Evolutionary conservation across 192 early-diverging fungal species (phyloP), one percentile per base, ranked within the genome.

Genomic region (Backusella luteola): DNA sequence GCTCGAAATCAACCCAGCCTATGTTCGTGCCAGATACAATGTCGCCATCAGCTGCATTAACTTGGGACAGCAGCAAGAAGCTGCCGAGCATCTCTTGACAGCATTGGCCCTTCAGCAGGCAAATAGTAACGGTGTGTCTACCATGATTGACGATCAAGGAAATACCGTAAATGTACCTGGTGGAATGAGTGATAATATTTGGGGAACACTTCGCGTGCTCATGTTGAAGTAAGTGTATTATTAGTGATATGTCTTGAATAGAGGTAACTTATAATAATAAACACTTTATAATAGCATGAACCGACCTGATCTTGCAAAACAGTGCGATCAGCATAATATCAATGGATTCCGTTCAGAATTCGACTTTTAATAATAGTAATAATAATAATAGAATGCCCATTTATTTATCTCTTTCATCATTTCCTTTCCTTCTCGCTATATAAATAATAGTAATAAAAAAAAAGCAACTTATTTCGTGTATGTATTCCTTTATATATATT

Each of bases 21-120:
- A 94, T 88, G 93, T 99, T 17, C 92, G 98, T 32, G 98, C 96
- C 15, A 88, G 97, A 66, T 99, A 97, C 85, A 99, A 99, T 85
- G 81, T 99, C 49, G 95, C 95, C 12, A 92, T 99, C 36, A 91
- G 92, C 15, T 96, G 96, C 79, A 93, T 99, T 59, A 96, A 97
- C 78, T 86, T 99, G 83, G 93, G 93, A 12, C 91, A 94, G 76
- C 94, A 98, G 76, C 82, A 88, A 35, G 97, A 99, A 79, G 97
- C 97, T 2, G 96, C 93, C 6, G 96, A 96, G 76, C 96, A 99
- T 86, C 85, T 99, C 29, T 82, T 99, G 23, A 91, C 91, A 0
- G 96, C 96, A 4, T 82, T 99, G 73, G 87, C 91, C 21, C 87
- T 96, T 76, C 97, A 98, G 69, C 84, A 89, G 78, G 2, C 21